Conservation (phyloP, 306 rosid species). For the Myrica gale region DNA sequence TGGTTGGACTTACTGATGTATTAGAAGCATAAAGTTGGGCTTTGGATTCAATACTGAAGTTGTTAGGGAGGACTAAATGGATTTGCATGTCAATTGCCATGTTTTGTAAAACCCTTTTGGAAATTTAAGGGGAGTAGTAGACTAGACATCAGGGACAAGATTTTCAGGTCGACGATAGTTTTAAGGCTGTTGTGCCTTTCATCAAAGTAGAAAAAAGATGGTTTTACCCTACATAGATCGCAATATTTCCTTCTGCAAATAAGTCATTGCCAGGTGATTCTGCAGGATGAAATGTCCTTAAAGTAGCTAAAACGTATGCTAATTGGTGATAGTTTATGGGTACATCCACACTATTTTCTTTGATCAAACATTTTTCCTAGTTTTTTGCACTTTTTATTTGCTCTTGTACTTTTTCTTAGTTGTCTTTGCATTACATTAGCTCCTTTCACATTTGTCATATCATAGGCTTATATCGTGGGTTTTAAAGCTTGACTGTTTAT, state of each 20-base stretch:
- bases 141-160: background rate
- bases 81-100: background rate
- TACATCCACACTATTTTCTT: background rate
- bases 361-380: background rate
- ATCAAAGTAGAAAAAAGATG: background rate
- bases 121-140: background rate
- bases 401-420: background rate
- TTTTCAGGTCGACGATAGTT: background rate
- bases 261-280: constrained; percentile 3
- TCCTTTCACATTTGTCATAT: background rate
- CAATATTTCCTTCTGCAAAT: background rate
- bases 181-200: background rate
- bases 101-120: background rate
- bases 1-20: background rate
- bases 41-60: background rate
- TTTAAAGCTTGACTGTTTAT: background rate
- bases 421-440: background rate
- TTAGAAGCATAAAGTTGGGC: background rate
- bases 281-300: background rate
- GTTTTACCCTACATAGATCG: background rate
- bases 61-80: background rate
- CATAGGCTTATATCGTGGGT: background rate
- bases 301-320: background rate
- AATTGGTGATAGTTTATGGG: background rate
- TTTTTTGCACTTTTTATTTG: too few relatives aligned